These are phyloP conservation scores for Tagetes patula DNA, from an alignment of 129 eudicot genomes.

Conservation along the genomic window DNA sequence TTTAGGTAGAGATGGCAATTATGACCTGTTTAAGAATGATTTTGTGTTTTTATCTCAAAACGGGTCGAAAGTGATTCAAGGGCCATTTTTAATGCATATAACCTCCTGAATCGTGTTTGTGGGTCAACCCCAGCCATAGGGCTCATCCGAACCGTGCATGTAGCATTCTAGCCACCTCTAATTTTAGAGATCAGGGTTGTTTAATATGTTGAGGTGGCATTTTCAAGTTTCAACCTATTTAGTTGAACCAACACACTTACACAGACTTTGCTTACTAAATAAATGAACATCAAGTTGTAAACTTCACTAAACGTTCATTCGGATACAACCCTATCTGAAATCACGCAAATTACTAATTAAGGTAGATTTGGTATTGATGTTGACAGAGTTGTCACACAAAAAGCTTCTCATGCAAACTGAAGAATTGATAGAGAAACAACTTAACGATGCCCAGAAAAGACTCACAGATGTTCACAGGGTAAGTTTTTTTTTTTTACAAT, in stretches of 20 bases:
- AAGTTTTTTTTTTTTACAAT: conserved; percentile 35
- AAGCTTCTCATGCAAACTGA: conserved; percentile 64
- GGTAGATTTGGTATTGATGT: conserved; percentile 1
- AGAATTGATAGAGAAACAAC: conserved; percentile 61
- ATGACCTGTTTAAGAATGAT: background rate
- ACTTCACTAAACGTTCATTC: background rate
- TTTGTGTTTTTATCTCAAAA: background rate
- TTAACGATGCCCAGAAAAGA: conserved; percentile 57
- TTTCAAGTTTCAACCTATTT: background rate
- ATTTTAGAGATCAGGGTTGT: background rate
- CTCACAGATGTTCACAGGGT: conserved; percentile 62
- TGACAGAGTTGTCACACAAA: conserved; percentile 59
- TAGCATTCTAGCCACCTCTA: background rate
- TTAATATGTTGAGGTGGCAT: background rate
- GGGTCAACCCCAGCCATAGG: background rate
- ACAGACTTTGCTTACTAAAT: background rate
- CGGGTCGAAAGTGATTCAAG: background rate
- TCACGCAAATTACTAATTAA: background rate
- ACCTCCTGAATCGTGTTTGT: background rate
- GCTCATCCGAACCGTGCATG: background rate
- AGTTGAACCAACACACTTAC: background rate
- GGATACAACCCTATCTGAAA: background rate
- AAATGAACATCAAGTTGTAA: background rate
- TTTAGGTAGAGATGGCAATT: background rate
- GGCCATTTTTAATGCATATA: conserved; percentile 1